These are phyloP conservation scores for Ceratocystiopsis minuta DNA, from an alignment of 2,329 filamentous ascomycete genomes.

Conservation along the genomic window DNA sequence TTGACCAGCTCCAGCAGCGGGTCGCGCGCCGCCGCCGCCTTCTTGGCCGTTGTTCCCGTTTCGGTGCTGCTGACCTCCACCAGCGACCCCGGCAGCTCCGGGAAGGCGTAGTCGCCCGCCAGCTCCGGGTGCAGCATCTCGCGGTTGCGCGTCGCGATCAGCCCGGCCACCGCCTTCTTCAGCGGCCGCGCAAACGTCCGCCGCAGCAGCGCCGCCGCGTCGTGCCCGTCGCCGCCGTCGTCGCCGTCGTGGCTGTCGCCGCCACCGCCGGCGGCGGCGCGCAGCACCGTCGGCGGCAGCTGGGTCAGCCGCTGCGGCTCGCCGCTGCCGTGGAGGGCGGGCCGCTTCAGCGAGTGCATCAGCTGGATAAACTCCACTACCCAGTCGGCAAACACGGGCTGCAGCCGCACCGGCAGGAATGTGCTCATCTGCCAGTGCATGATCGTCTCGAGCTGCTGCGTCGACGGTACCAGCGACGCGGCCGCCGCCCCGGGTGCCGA, in stretches of 20 bases:
- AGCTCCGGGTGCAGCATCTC: conserved; percentile 82
- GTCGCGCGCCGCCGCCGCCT: conserved; percentile 30
- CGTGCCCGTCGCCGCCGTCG: conserved; percentile 31
- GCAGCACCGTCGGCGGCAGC: conserved; percentile 26
- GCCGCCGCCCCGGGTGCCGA: conserved; percentile 33
- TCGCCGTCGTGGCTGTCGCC: conserved; percentile 33
- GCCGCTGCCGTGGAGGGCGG: conserved; percentile 15
- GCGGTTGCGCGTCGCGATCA: conserved; percentile 73
- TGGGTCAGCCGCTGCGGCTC: conserved; percentile 29
- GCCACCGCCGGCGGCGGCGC: conserved; percentile 23
- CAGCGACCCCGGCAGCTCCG: conserved; percentile 52
- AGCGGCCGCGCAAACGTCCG: conserved; percentile 74
- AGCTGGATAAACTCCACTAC: conserved; percentile 86
- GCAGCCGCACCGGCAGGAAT: conserved; percentile 65
- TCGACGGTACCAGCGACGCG: conserved; percentile 27
- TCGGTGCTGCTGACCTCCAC: conserved; percentile 10
- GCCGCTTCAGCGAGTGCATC: conserved; percentile 72
- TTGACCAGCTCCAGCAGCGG: conserved; percentile 85
- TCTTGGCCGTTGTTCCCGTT: conserved; percentile 5
- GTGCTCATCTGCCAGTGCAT: conserved; percentile 98
- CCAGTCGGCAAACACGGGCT: conserved; percentile 79
- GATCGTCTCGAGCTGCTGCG: conserved; percentile 52
- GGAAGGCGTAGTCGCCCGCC: conserved; percentile 73
- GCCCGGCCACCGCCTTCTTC: conserved; percentile 66
- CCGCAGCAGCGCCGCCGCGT: conserved; percentile 49